These are phyloP conservation scores for Colletotrichum noveboracense DNA, from an alignment of 2,329 filamentous ascomycete species.

Conservation along the genomic window DNA sequence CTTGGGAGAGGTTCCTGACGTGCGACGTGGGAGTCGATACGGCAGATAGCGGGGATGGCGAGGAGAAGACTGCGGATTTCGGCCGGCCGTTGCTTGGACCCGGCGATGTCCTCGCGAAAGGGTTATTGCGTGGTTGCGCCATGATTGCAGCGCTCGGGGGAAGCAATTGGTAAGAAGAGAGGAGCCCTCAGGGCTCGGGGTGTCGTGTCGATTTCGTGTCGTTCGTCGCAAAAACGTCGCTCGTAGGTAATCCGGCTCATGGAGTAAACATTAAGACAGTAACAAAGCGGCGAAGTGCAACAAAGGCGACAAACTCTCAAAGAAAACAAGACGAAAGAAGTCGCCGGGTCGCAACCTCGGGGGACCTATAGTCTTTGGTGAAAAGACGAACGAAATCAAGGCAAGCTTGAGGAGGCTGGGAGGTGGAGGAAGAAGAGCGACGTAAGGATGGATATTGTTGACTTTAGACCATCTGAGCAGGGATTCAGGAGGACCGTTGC, in stretches of 20 bases:
- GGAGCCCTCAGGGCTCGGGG: neutral
- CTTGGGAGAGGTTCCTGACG: constrained; percentile 72
- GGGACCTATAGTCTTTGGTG: neutral
- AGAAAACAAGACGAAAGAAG: constrained; percentile 17
- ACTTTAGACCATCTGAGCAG: constrained; percentile 14
- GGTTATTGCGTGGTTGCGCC: constrained; percentile 79
- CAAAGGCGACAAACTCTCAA: neutral
- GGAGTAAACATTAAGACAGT: constrained; percentile 20
- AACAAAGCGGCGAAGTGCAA: constrained; percentile 12
- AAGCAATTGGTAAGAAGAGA: constrained; percentile 45
- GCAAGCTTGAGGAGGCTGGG: constrained; percentile 18
- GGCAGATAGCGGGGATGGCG: constrained; percentile 53
- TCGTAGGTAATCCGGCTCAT: constrained; percentile 12
- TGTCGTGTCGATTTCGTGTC: constrained; percentile 3
- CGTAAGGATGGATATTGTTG: constrained; percentile 22
- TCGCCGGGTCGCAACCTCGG: constrained; percentile 6
- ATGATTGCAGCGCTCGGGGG: constrained; percentile 53
- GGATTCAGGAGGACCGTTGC: constrained; percentile 28
- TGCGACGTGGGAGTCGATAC: constrained; percentile 56
- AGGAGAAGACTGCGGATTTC: constrained; percentile 76
- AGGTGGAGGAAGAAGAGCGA: constrained; percentile 13
- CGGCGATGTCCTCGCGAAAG: constrained; percentile 77
- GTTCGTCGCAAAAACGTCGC: constrained; percentile 19
- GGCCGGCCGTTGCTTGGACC: constrained; percentile 64
- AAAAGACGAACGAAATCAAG: constrained; percentile 12